Base-by-base conservation (phyloP, 345 rosid species). In the Hypericum androsaemum region DNA sequence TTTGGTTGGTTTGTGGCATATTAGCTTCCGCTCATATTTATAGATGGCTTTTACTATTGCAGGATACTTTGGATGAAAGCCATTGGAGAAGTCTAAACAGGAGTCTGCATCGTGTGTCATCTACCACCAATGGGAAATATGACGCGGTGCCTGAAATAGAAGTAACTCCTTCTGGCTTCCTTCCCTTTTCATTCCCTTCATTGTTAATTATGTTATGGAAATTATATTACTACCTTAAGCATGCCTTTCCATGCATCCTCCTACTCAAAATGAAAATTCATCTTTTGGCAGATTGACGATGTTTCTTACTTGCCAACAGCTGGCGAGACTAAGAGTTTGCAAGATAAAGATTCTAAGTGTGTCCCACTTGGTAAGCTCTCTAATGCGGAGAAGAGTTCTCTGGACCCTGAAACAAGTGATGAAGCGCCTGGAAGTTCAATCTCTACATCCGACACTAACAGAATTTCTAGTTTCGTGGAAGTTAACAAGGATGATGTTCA, bases 51-150 rank as follows among this genome's bases (percentile, higher is more conserved):
- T 58, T 47, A 38, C 42, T 59, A 52, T 63, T 57, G 59, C 77
- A 87, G 98, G 95, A 84, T 62, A 77, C 89, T 37, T 58, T 61
- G 74, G 98, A 90, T 52, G 98, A 90, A 72, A 68, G 69, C 49
- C 79, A 67, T 56, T 90, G 96, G 96, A 71, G 75, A 71, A 62
- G 67, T 54, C 64, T 90, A 61, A 90, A 83, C 74, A 90, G 61
- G 74, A 84, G 80, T 59, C 68, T 90, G 71, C 78, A 65, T 71
- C 73, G 78, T 66, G 87, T 87, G 65, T 84, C 98, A 52, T 84
- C 95, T 52, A 75, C 86, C 12, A 87, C 87, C 47, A 77, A 90
- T 73, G 98, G 98, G 77, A 90, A 90, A 74, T 82, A 78, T 58
- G 96, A 81, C 66, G 95, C 92, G 13, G 64, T 80, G 59, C 72